Conservation (phyloP, 106 monocot species). For the Iris macrosiphon region DNA sequence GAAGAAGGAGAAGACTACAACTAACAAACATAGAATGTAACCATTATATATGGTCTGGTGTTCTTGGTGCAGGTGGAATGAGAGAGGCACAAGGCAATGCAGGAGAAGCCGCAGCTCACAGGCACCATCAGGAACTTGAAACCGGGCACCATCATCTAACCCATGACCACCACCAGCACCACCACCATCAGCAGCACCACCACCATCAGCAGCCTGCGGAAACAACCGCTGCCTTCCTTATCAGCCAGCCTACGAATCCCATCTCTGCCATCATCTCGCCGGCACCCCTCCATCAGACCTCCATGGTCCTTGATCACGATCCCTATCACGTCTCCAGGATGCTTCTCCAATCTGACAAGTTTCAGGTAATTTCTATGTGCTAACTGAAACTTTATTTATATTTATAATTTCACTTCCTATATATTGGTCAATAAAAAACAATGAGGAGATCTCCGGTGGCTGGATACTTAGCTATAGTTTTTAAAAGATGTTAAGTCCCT, state of each 20-base stretch:
- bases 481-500: no score
- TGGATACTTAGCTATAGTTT: no score
- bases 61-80: conserved; percentile 21
- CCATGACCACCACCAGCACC: conserved; percentile 27
- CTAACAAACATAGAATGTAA: no score
- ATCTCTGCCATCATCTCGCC: conserved; percentile 49
- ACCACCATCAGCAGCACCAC: conserved; percentile 16
- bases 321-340: conserved; percentile 46
- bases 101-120: conserved; percentile 15
- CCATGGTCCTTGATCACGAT: conserved; percentile 56
- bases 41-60: no score
- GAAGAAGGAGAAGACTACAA: no score
- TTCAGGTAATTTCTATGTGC: conserved; percentile 22
- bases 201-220: conserved; percentile 21
- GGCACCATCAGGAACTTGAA: conserved; percentile 13
- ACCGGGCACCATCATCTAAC: conserved; percentile 5
- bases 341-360: conserved; percentile 41
- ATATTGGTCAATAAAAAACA: no score
- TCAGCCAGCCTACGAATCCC: conserved; percentile 50
- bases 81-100: conserved; percentile 19
- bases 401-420: no score
- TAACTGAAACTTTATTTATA: no score
- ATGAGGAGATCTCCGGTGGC: no score
- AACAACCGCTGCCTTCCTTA: conserved; percentile 36
- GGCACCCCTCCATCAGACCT: conserved; percentile 29